Percentiles rank a stretch among this genome's conserved stretches.
Evolutionary conservation across 306 rosid genomes (phyloP).

Genomic region (Vicia faba): DNA sequence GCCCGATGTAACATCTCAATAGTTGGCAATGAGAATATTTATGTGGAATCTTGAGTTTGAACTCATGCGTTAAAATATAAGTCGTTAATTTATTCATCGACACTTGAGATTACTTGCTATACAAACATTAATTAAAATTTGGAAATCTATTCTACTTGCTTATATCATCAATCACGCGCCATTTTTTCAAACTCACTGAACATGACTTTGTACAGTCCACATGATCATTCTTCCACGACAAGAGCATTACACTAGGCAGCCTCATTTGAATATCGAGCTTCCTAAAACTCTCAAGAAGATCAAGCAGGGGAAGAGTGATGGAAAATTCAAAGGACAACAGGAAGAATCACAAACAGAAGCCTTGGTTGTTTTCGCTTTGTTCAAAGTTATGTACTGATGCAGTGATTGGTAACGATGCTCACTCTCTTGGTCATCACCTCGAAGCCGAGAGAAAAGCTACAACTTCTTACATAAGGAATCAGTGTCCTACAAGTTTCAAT

Average conservation of each 20-base stretch:
- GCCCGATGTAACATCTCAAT: no score
- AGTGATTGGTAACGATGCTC: constrained; percentile 47
- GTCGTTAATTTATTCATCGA: no score
- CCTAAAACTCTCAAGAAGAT: constrained; percentile 58
- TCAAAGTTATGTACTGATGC: constrained; percentile 62
- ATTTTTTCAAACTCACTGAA: constrained; percentile 15
- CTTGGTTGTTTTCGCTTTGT: constrained; percentile 66
- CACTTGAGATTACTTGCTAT: no score
- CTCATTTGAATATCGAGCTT: constrained; percentile 62
- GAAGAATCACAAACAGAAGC: constrained; percentile 52
- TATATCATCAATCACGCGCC: no score
- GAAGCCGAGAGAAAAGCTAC: constrained; percentile 65
- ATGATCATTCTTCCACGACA: constrained; percentile 62
- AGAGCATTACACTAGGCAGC: constrained; percentile 65
- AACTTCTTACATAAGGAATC: constrained; percentile 39
- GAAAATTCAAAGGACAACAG: constrained; percentile 46
- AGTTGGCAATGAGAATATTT: no score
- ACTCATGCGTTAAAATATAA: neutral
- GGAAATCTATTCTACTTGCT: no score
- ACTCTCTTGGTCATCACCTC: constrained; percentile 71
- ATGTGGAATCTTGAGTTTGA: no score
- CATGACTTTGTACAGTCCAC: constrained; percentile 48
- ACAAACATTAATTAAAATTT: no score
- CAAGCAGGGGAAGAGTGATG: constrained; percentile 48
- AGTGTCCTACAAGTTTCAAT: constrained; percentile 31